Base-by-base conservation (phyloP, 257 asterid genomes). In the Gentiana straminea region DNA sequence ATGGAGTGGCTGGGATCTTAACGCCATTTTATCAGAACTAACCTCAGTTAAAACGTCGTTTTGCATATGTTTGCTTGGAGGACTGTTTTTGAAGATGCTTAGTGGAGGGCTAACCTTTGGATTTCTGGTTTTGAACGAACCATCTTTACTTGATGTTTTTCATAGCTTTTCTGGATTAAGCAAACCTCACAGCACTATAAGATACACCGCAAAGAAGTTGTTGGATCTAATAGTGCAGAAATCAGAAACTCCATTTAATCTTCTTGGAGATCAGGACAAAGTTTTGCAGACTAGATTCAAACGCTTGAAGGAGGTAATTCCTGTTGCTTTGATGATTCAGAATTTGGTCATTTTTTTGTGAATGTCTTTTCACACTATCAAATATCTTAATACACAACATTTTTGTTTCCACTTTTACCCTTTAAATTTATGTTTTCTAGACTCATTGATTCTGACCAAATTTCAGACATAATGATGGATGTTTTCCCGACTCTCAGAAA, bases 31-130 rank as follows among this genome's bases (percentile, higher is more conserved):
- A 51, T 84, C 78, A 52, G 75, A 74, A 65, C 72, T 92, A 66
- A 70, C 76, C 15, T 59, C 88, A 45, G 61, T 77, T 36, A 71
- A 79, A 65, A 78, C 92, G 12, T 65, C 79, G 44, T 81, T 88
- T 33, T 70, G 76, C 49, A 68, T 88, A 13, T 72, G 77, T 50
- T 72, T 92, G 69, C 86, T 92, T 58, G 99, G 97, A 48, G 95
- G 97, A 54, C 67, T 81, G 59, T 88, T 81, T 81, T 64, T 73
- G 68, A 88, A 82, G 73, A 76, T 92, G 93, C 94, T 88, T 67
- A 78, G 91, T 0, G 92, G 95, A 57, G 99, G 95, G 68, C 79
- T 92, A 52, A 71, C 74, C 56, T 92, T 88, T 60, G 95, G 94
- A 46, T 92, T 71, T 70, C 86, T 92, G 55, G 77, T 79, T 41